Base-by-base conservation (phyloP, 306 rosid species). In the Trichosanthes cucumerina region DNA sequence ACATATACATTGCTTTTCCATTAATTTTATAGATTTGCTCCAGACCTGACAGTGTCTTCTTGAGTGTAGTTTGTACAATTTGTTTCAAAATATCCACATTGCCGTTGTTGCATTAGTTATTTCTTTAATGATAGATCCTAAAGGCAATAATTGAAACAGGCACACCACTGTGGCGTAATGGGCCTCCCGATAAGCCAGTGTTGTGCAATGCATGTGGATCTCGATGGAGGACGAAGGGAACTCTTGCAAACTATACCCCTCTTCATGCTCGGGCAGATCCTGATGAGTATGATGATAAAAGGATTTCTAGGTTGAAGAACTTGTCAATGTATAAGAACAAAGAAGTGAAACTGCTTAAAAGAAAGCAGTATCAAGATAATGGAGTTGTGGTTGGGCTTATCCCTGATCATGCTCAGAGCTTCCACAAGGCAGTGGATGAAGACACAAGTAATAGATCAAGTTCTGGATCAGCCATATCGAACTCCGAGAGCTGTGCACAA, bases 161-260 rank as follows among this genome's bases (percentile, higher is more conserved):
- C 90, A 96, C 99, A 71, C 99, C 99, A 34, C 98, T 96, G 73
- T 96, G 99, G 99, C 98, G 99, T 72, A 96, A 96, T 64, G 99
- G 99, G 21, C 99, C 99, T 77, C 93, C 97, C 1, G 98, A 96
- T 81, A 96, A 96, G 90, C 98, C 98, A 79, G 92, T 96, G 43
- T 87, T 96, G 78, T 96, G 99, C 94, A 96, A 96, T 86, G 99
- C 99, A 26, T 96, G 99, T 75, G 99, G 99, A 16, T 96, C 99
- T 80, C 96, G 99, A 71, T 96, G 99, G 99, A 96, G 98, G 88
- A 96, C 99, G 18, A 96, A 96, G 87, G 98, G 98, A 86, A 90
- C 96, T 50, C 97, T 96, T 19, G 98, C 88, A 78, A 93, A 96
- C 83, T 96, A 96, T 80, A 93, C 99, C 43, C 99, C 99, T 86